Conservation (phyloP, 257 asterid genomes). For the Echium plantagineum region DNA sequence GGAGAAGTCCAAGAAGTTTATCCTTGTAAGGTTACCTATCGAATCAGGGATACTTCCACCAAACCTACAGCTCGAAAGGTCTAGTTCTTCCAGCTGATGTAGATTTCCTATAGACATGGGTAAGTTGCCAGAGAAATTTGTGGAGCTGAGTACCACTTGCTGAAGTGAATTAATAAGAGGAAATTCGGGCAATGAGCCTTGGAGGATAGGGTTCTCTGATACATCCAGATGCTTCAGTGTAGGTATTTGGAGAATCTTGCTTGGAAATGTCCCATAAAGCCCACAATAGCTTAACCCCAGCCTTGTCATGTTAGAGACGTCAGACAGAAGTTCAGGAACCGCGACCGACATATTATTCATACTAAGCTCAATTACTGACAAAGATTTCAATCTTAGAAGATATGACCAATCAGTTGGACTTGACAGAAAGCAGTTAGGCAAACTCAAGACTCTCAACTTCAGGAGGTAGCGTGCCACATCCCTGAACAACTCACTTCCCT, state of each 20-base stretch:
- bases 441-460: conserved; percentile 5
- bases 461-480: conserved; percentile 1
- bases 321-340: conserved; percentile 12
- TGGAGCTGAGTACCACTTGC: neutral
- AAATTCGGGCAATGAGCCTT: conserved; percentile 27
- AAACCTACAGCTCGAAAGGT: neutral
- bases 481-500: conserved; percentile 8
- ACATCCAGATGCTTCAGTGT: conserved; percentile 7
- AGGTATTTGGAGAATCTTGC: conserved; percentile 11
- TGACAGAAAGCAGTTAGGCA: neutral
- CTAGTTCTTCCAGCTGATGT: neutral
- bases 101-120: conserved; percentile 1
- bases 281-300: conserved; percentile 12
- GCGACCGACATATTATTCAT: conserved; percentile 10
- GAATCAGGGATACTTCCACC: conserved; percentile 6
- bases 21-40: conserved; percentile 1
- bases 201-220: conserved; percentile 11
- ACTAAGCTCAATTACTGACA: conserved; percentile 18
- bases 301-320: conserved; percentile 15
- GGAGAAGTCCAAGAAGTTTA: neutral
- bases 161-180: conserved; percentile 20
- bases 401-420: conserved; percentile 9
- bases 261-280: conserved; percentile 18
- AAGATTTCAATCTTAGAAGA: conserved; percentile 1
- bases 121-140: conserved; percentile 5